Conservation (phyloP, 2,329 filamentous ascomycete species). For the Biscogniauxia sp. region DNA sequence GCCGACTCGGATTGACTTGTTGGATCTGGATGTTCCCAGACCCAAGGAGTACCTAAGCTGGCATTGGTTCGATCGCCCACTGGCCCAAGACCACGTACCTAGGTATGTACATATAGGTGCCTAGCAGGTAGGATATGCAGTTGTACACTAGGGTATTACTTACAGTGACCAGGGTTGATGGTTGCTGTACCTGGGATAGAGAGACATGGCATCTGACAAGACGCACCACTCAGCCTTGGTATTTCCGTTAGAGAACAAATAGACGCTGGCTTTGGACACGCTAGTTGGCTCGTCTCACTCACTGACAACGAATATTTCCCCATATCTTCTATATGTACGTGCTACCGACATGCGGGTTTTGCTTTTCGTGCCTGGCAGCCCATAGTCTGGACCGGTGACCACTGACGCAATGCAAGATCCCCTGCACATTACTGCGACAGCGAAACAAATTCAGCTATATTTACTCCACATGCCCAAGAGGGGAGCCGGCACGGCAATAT, state of each 20-base stretch:
- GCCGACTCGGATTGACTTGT: background rate
- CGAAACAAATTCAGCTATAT: conserved; percentile 18
- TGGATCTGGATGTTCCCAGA: background rate
- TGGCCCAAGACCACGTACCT: too few relatives aligned
- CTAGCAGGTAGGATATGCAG: too few relatives aligned
- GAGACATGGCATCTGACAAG: background rate
- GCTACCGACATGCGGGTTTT: conserved; percentile 1
- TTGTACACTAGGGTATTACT: background rate
- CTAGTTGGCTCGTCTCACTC: background rate
- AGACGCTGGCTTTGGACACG: background rate
- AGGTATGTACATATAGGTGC: too few relatives aligned
- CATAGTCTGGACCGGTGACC: conserved; percentile 6
- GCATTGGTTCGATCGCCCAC: background rate
- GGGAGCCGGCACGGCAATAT: conserved; percentile 15
- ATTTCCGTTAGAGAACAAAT: background rate
- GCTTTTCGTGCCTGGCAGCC: conserved; percentile 1
- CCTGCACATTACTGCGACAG: conserved; percentile 11
- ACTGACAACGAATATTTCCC: background rate
- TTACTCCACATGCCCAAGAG: conserved; percentile 17
- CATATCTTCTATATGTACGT: background rate
- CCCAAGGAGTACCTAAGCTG: background rate
- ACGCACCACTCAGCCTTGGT: background rate
- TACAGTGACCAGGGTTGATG: background rate
- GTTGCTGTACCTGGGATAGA: background rate
- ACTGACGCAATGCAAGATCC: conserved; percentile 22